Conservation (phyloP, 371 early-diverging fungal species). For the Thermomucor indicae-seudaticae region DNA sequence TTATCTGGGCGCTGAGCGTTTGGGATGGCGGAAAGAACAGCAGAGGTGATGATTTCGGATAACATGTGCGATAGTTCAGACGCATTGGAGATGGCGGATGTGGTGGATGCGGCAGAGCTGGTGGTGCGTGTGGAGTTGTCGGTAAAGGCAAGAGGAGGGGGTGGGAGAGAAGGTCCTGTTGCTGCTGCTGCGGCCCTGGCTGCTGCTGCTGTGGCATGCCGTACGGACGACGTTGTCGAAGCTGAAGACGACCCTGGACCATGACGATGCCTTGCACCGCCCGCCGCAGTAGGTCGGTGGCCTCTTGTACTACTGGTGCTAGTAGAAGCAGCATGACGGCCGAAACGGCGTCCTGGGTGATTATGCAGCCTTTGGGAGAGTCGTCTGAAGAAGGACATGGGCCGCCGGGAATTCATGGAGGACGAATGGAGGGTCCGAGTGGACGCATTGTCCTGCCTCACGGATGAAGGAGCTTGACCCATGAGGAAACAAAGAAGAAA, state of each 20-base stretch:
- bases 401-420: slow-evolving; percentile 17
- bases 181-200: slow-evolving; percentile 21
- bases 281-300: not conserved
- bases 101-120: slow-evolving; percentile 19
- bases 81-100: slow-evolving; percentile 14
- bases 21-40: slow-evolving; percentile 13
- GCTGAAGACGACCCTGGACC: slow-evolving; percentile 4
- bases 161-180: slow-evolving; percentile 16
- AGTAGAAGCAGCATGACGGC: slow-evolving; percentile 6
- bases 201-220: slow-evolving; percentile 20
- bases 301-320: not conserved
- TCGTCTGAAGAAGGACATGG: slow-evolving; percentile 19
- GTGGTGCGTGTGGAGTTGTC: not conserved
- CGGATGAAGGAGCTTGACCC: slow-evolving; percentile 23
- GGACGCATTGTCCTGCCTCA: slow-evolving; percentile 26
- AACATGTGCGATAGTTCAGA: slow-evolving; percentile 21
- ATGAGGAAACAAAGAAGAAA: slow-evolving; percentile 6
- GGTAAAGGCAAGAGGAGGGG: slow-evolving; percentile 6
- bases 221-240: slow-evolving; percentile 13
- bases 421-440: slow-evolving; percentile 26
- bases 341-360: slow-evolving; percentile 18
- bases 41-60: slow-evolving; percentile 19
- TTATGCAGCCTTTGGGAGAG: slow-evolving; percentile 12
- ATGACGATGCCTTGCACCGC: not conserved
- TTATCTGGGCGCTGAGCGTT: slow-evolving; percentile 6